Base-by-base conservation (phyloP, 108 stramenopile genomes). In the Thalassiosira profunda region DNA sequence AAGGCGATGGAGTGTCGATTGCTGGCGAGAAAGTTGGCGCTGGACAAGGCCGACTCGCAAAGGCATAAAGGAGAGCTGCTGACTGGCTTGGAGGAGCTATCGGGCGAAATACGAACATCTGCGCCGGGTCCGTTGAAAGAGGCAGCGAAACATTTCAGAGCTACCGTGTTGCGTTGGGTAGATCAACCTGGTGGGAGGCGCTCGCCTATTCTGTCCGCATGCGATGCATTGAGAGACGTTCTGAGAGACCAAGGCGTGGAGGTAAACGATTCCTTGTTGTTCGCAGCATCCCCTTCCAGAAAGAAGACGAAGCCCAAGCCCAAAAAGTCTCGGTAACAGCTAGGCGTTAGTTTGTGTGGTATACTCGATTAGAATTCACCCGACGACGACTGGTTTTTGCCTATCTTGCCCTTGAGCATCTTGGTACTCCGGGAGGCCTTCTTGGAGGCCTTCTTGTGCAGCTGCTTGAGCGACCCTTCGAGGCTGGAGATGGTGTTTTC, bases 241-340 rank as follows among this genome's bases (percentile, higher is more conserved):
- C 62, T 84, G 36, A 68, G 83, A 61, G 62, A 66, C 9, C 74
- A 84, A 45, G 83, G 83, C 10, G 18, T 77, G 5, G 70, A 76
- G 60, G 76, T 84, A 14, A 65, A 59, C 41, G 83, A 84, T 45
- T 40, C 53, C n/a, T n/a, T n/a, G n/a, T n/a, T n/a, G n/a, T n/a
- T n/a, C n/a, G n/a, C n/a, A n/a, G n/a, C n/a, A n/a, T n/a, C n/a
- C n/a, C n/a, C n/a, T n/a, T n/a, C n/a, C n/a, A n/a, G n/a, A n/a
- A n/a, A n/a, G n/a, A n/a, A n/a, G n/a, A n/a, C n/a, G n/a, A n/a
- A n/a, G n/a, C n/a, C n/a, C n/a, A n/a, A n/a, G n/a, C n/a, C n/a
- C n/a, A n/a, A n/a, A n/a, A n/a, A n/a, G n/a, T n/a, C n/a, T n/a
- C n/a, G n/a, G n/a, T n/a, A n/a, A n/a, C n/a, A n/a, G n/a, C n/a